phyloP scores from a whole-genome alignment of 108 stramenopile species.

The Conticribra weissflogii region DNA sequence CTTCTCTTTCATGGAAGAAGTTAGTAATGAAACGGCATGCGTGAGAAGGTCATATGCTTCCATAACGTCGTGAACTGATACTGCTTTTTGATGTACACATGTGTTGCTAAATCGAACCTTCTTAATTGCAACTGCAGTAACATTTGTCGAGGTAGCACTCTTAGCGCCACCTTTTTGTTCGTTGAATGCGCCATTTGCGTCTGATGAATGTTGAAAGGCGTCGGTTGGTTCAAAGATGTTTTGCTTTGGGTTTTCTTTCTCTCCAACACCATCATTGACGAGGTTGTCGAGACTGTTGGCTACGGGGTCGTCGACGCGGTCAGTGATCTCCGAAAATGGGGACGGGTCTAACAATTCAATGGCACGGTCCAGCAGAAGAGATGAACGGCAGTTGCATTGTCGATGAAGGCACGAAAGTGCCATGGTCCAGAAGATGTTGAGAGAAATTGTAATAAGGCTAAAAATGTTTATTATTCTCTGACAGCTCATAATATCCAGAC shows the following conservation, averaged over 20 bases:
- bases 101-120: constrained; percentile 32
- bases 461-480: too few species aligned
- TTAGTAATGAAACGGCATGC: constrained; percentile 19
- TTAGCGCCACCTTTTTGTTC: background rate
- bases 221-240: background rate
- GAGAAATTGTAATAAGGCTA: too few species aligned
- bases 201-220: background rate
- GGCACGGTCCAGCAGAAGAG: constrained; percentile 14
- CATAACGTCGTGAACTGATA: constrained; percentile 27
- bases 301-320: background rate
- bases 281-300: background rate
- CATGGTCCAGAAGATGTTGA: too few species aligned
- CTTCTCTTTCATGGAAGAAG: background rate
- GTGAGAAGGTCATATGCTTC: constrained; percentile 34
- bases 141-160: background rate
- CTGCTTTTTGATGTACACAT: background rate
- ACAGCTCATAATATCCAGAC: too few species aligned
- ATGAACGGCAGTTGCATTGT: constrained; percentile 16
- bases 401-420: too few species aligned
- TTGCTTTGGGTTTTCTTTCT: background rate
- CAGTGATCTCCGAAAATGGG: background rate
- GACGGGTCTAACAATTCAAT: constrained; percentile 40
- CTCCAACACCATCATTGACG: background rate
- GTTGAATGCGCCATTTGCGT: background rate
- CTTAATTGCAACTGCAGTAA: constrained; percentile 6